Conservation (phyloP, 352 stramenopile species). For the Phytopythium chamaehyphon region DNA sequence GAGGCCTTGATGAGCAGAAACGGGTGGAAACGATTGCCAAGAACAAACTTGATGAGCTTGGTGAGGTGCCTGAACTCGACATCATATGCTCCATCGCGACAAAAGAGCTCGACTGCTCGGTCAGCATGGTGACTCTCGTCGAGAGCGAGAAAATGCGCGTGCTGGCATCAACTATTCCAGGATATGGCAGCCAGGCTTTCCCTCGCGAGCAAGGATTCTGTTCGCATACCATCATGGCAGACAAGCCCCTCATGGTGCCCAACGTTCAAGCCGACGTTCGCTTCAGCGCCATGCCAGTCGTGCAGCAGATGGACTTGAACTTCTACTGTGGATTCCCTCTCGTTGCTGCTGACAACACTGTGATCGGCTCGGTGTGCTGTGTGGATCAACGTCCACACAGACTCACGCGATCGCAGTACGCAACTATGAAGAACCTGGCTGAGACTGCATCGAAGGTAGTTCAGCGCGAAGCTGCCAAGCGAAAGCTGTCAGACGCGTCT, state of each 20-base stretch:
- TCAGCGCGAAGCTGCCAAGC: slow-evolving; percentile 3
- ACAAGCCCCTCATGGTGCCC: slow-evolving; percentile 54
- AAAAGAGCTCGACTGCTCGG: slow-evolving; percentile 48
- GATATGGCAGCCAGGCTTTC: slow-evolving; percentile 22
- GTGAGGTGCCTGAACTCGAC: slow-evolving; percentile 52
- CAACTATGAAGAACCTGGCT: slow-evolving; percentile 43
- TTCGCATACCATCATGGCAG: slow-evolving; percentile 52
- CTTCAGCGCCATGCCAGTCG: slow-evolving; percentile 41
- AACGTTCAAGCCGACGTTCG: slow-evolving; percentile 61
- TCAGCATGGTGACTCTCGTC: slow-evolving; percentile 61
- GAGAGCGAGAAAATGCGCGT: slow-evolving; percentile 44
- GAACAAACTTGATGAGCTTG: slow-evolving; percentile 41
- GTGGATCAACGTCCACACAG: slow-evolving; percentile 39
- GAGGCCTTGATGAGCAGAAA: slow-evolving; percentile 37
- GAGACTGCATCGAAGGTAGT: slow-evolving; percentile 49
- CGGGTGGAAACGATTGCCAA: slow-evolving; percentile 45
- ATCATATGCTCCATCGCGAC: slow-evolving; percentile 61
- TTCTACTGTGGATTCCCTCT: slow-evolving; percentile 81
- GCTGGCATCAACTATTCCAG: slow-evolving; percentile 28
- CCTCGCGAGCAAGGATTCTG: slow-evolving; percentile 62
- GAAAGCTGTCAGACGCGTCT: slow-evolving; percentile 1
- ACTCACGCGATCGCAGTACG: slow-evolving; percentile 57
- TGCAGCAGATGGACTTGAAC: slow-evolving; percentile 31
- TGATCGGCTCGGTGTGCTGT: slow-evolving; percentile 65
- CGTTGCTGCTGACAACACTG: slow-evolving; percentile 34